Evolutionary conservation across 2,329 filamentous ascomycete genomes (phyloP), one percentile per base, ranked within the genome.

Genomic region (Neofusicoccum kwambonambiense): DNA sequence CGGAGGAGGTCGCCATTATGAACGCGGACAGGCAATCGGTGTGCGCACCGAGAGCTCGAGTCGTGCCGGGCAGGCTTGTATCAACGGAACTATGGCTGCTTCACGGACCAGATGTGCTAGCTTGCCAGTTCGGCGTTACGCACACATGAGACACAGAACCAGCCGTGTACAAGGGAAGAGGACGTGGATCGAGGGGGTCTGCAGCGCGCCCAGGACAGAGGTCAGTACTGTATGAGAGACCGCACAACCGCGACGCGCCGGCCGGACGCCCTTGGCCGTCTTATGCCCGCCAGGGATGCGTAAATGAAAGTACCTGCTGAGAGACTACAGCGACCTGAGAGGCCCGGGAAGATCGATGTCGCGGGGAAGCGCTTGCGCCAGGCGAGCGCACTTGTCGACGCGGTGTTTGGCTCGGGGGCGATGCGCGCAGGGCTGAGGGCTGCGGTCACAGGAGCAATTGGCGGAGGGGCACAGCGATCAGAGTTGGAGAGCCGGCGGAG

Each of bases 81-180:
- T 60, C 56, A 60, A 60, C 41, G 56, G 56, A 37, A 60, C 42
- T 60, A 47, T 47, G n/a, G 57, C 22, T 47, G 57, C 57, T 58
- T 58, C 54, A 56, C 52, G 52, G 52, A 37, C 52, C 35, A 56
- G 37, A 42, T n/a, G 37, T 42, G 52, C 52, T 56, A 56, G 56
- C 27, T 58, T 60, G 41, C 41, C 41, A 37, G 22, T 17, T 49
- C 41, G 56, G 41, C 41, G 56, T 60, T 60, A 62, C 57, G 57
- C 57, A 31, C 34, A 62, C 58, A 51, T 62, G 58, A 62, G 58
- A 62, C 58, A 62, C 58, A 51, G 37, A 22, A 62, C 58, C 45
- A 62, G 56, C 56, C 56, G 56, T 60, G 56, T 60, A 22, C 56
- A 60, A 60, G 51, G 51, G 51, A 58, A 58, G 22, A 58, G 41